A percentile compares a stretch with the other conserved stretches of the same genome.
phyloP scores from a whole-genome alignment of 495 filamentous ascomycete genomes.

The Xylaria longipes region DNA sequence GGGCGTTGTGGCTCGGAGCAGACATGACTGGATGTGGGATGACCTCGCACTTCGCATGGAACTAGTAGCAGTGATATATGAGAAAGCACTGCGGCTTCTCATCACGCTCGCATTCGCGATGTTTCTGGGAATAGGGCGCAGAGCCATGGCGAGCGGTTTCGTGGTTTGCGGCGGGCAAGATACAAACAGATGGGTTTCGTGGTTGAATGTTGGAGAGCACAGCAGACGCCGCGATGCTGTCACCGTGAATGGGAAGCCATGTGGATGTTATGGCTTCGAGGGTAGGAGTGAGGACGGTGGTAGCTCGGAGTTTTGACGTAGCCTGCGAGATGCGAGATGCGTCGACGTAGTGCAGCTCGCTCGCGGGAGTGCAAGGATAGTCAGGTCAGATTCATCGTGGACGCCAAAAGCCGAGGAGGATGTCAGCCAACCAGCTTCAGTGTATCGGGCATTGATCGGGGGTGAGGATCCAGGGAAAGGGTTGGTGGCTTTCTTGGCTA shows the following conservation, averaged over 20 bases:
- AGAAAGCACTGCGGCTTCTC: constrained; percentile 5
- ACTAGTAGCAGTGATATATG: not conserved
- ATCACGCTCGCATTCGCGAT: constrained; percentile 5
- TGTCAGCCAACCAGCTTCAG: not conserved
- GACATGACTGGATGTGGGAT: constrained; percentile 11
- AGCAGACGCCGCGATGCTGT: constrained; percentile 41
- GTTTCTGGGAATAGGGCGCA: constrained; percentile 27
- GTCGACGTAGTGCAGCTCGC: constrained; percentile 4
- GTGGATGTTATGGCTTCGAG: not conserved
- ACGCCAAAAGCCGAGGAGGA: constrained; percentile 2
- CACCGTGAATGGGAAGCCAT: constrained; percentile 35
- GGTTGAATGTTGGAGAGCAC: constrained; percentile 23
- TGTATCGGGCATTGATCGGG: not conserved
- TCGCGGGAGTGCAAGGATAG: constrained; percentile 2
- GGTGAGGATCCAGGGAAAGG: not conserved
- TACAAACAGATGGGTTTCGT: not conserved
- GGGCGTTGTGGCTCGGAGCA: constrained; percentile 7
- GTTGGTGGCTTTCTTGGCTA: not conserved
- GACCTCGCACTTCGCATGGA: constrained; percentile 1
- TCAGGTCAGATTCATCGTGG: constrained; percentile 10
- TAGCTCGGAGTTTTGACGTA: constrained; percentile 21
- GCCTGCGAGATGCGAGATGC: not conserved
- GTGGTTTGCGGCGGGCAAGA: constrained; percentile 22
- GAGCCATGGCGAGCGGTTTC: constrained; percentile 30
- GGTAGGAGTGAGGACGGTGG: not conserved